phyloP scores from a whole-genome alignment of 2,329 filamentous ascomycete species.

The Aschersonia sp. region DNA sequence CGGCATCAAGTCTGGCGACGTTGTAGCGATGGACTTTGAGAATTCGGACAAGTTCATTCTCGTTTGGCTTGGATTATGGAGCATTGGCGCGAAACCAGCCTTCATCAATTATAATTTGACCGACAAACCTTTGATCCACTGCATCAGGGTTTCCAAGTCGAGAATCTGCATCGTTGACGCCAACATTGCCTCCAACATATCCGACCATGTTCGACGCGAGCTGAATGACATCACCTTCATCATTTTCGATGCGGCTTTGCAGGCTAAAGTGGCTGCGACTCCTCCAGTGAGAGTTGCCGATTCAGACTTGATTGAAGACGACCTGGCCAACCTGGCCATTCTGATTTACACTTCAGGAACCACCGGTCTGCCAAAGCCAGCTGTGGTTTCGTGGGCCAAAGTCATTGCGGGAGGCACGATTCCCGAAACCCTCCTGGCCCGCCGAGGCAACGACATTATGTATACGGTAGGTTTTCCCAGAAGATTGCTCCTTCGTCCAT shows the following conservation, averaged over 20 bases:
- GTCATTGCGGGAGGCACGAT: constrained; percentile 30
- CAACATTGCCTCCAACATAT: constrained; percentile 37
- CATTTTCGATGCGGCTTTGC: constrained; percentile 43
- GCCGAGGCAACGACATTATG: constrained; percentile 52
- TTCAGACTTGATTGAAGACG: constrained; percentile 33
- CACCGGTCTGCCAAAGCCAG: constrained; percentile 70
- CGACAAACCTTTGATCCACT: constrained; percentile 59
- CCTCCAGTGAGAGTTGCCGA: constrained; percentile 44
- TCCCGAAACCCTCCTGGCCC: constrained; percentile 31
- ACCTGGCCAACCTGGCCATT: constrained; percentile 44
- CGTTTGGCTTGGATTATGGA: constrained; percentile 65
- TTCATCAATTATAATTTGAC: constrained; percentile 81
- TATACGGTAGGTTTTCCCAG: constrained; percentile 43
- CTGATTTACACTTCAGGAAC: constrained; percentile 82
- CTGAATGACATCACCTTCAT: constrained; percentile 41
- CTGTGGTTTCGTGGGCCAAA: constrained; percentile 63
- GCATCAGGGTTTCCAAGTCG: constrained; percentile 52
- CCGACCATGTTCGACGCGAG: constrained; percentile 39
- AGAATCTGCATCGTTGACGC: constrained; percentile 57
- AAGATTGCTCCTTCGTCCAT: neutral
- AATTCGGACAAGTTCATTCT: constrained; percentile 72
- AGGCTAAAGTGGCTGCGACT: constrained; percentile 36
- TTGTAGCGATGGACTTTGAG: constrained; percentile 69
- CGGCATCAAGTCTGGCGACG: constrained; percentile 52
- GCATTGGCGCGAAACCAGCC: constrained; percentile 67